These are phyloP conservation scores for Alternaria arborescens DNA, from an alignment of 2,329 filamentous ascomycete genomes.

Conservation along the genomic window DNA sequence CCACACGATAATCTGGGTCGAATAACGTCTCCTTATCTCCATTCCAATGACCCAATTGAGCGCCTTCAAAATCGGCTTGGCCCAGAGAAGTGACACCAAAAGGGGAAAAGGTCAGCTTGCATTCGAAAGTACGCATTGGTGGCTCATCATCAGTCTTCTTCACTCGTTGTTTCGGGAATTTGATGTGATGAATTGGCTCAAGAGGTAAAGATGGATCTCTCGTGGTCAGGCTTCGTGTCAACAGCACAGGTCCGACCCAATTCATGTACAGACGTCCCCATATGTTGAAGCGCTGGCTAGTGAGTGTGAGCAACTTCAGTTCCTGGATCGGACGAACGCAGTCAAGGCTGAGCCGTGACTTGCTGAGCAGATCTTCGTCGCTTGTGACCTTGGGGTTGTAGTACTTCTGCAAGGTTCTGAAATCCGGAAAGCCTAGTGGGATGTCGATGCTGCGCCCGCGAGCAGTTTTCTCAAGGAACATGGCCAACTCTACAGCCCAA, in stretches of 20 bases:
- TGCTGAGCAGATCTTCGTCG: constrained; percentile 38
- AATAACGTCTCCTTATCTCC: constrained; percentile 29
- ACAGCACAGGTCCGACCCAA: constrained; percentile 50
- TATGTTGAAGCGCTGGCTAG: constrained; percentile 51
- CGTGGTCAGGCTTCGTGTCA: constrained; percentile 36
- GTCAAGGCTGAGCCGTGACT: constrained; percentile 39
- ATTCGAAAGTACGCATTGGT: constrained; percentile 23
- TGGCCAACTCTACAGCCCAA: constrained; percentile 41
- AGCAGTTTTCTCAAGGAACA: constrained; percentile 12
- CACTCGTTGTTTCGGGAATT: constrained; percentile 37
- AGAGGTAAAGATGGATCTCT: constrained; percentile 17
- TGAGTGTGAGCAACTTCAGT: constrained; percentile 43
- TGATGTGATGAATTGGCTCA: constrained; percentile 38
- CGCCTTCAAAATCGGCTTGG: constrained; percentile 39
- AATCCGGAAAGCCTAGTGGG: constrained; percentile 31
- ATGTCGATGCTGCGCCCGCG: constrained; percentile 17
- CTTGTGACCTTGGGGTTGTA: constrained; percentile 47
- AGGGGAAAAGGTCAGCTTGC: constrained; percentile 51
- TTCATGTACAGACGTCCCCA: constrained; percentile 50
- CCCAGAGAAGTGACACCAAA: constrained; percentile 40
- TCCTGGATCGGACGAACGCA: constrained; percentile 46
- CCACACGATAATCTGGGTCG: constrained; percentile 44
- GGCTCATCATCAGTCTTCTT: constrained; percentile 31
- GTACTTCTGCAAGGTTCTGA: constrained; percentile 49
- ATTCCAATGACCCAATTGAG: constrained; percentile 38